Base-by-base conservation (phyloP, 2,329 filamentous ascomycete genomes). In the Cercospora janseana region DNA sequence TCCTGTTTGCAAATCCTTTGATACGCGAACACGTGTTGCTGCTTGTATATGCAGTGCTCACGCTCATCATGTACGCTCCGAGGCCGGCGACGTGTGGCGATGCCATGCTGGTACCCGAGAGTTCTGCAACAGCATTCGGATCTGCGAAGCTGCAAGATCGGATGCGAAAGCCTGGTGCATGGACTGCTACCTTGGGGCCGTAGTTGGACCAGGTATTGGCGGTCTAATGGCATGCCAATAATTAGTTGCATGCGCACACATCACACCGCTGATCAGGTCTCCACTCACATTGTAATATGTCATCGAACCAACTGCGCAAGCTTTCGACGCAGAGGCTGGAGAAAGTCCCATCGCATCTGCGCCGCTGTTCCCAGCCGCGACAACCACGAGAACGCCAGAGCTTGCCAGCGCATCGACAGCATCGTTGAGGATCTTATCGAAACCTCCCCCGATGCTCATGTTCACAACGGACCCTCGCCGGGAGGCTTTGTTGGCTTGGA, bases 401-500 rank as follows among this genome's bases (percentile, higher is more conserved):
- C 60, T 63, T 18, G 66, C 66, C 24, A 65, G 65, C 44, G 70
- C 29, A 16, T 46, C 64, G 24, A 64, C 64, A 50, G 70, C 29
- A 23, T 50, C 64, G 10, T 65, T 58, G 46, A 45, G 18, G 7
- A 32, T 45, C 18, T 45, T 15, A 18, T 64, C 63, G 24, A 62
- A 68, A 41, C 62, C 61, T 13, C 68, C 69, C 46, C 70, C 69
- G 21, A 74, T 64, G 31, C 68, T 71, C 66, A 71, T 59, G 56
- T 69, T 71, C 38, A 63, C 66, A 24, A 49, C 45, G 5, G 50
- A 49, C 84, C 28, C 18, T 31, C 28, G 41, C 20, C 26, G 41
- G 24, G 4, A n/a, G 16, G 20, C 21, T 26, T 96, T 86, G 66
- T 74, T 87, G 29, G 24, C 27, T 77, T 91, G 88, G 63, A 87